Evolutionary conservation across 257 asterid genomes (phyloP).

Genomic region (Solanum paucissectum): DNA sequence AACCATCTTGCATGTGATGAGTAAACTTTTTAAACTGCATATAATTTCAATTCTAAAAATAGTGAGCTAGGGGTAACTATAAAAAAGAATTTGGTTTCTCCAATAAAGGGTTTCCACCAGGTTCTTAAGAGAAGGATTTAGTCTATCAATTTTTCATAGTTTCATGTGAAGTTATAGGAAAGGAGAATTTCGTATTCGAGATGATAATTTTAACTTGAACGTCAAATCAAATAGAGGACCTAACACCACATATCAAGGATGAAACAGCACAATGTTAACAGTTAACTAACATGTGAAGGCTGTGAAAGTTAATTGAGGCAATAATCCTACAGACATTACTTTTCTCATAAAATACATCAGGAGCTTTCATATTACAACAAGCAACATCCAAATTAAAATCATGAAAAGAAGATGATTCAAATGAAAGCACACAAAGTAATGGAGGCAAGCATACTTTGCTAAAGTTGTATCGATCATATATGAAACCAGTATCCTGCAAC

Average conservation of each 20-base stretch:
- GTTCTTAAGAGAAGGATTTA: neutral
- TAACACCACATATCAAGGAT: neutral
- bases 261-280: neutral
- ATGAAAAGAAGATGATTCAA: neutral
- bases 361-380: neutral
- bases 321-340: neutral
- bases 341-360: neutral
- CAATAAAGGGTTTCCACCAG: neutral
- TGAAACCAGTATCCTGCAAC: conserved; percentile 76
- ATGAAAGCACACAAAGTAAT: neutral
- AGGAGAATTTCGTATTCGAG: neutral
- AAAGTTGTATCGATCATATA: conserved; percentile 62
- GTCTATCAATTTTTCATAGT: neutral
- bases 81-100: neutral
- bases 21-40: conserved; percentile 52
- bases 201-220: neutral
- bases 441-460: conserved; percentile 51
- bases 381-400: neutral
- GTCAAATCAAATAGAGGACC: neutral
- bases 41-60: neutral
- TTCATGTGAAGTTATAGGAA: neutral
- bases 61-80: neutral
- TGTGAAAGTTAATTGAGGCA: neutral
- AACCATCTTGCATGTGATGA: conserved; percentile 85
- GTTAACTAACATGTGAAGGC: neutral